Evolutionary conservation across 257 asterid genomes (phyloP), one percentile per base, ranked within the genome.

Genomic region (Forsythia suspensa): DNA sequence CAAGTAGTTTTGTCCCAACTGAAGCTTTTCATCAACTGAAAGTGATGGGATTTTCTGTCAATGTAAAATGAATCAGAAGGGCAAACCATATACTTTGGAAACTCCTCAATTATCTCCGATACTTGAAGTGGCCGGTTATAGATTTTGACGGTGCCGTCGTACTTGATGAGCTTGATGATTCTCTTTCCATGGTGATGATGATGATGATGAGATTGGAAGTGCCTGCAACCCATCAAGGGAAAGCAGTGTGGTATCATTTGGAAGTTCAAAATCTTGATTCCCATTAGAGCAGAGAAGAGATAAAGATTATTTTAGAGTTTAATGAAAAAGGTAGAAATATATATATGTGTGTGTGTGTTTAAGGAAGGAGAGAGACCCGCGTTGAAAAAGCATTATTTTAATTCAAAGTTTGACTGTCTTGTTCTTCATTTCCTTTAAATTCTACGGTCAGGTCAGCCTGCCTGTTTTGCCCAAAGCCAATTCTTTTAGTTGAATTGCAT

Each of bases 21-120:
- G 79, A 80, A 89, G 93, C 73, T 85, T 82, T 63, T 87, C 85
- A 76, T 81, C 21, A 57, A 42, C 75, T 48, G 90, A 77, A 9
- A 89, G 88, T 4, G 91, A 80, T 5, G 89, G 85, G 52, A 86
- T 81, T 44, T 80, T 80, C 46, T 82, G 91, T 46, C 93, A 70
- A 89, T 85, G 87, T 85, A 89, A 77, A 89, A 86, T 80, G 87
- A 71, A 75, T 89, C 91, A 11, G 87, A 86, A 5, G 86, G 81
- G 88, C 93, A 87, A 3, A 87, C 86, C 86, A 89, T 68, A 88
- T 89, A 91, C 51, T 87, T 89, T 0, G 93, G 93, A 48, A 82
- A 84, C 80, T 87, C 89, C 74, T 84, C 82, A 88, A 86, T 80
- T 8, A 89, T 42, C 77, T 87, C 85, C 74, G 72, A 40, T 0